Evolutionary conservation across 2,329 filamentous ascomycete genomes (phyloP).

Genomic region (Chaetomium olivaceum): DNA sequence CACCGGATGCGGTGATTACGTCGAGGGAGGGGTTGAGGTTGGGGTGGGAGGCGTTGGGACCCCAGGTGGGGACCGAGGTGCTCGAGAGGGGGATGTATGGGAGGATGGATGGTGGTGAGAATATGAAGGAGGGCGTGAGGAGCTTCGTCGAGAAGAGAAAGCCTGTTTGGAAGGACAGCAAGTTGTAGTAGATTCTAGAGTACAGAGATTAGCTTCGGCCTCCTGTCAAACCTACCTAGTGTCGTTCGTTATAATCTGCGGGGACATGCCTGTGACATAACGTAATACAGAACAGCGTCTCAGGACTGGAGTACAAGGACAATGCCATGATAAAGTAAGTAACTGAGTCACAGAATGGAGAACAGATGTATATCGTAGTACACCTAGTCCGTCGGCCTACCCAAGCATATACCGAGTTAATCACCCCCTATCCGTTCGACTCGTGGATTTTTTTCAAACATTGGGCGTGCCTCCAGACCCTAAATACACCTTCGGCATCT

Average conservation of each 20-base stretch:
- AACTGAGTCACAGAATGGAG: neutral
- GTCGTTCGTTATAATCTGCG: too few relatives aligned
- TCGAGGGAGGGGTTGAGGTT: slow-evolving; percentile 68
- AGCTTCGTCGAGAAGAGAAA: slow-evolving; percentile 77
- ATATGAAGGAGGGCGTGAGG: slow-evolving; percentile 71
- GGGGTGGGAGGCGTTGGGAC: slow-evolving; percentile 70
- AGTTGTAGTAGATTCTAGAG: slow-evolving; percentile 44
- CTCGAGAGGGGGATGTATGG: slow-evolving; percentile 60
- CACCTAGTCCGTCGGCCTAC: too few relatives aligned
- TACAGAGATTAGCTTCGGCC: neutral
- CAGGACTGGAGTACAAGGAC: neutral
- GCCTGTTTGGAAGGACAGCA: slow-evolving; percentile 67
- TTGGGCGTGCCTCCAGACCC: neutral
- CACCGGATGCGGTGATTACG: slow-evolving; percentile 74
- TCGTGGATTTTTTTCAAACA: neutral
- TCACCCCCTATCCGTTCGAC: too few relatives aligned
- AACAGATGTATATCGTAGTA: neutral
- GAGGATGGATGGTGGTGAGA: slow-evolving; percentile 65
- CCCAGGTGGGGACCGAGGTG: slow-evolving; percentile 61
- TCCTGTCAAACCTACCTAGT: too few relatives aligned
- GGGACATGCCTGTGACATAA: too few relatives aligned
- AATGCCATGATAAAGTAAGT: neutral
- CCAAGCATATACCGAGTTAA: too few relatives aligned
- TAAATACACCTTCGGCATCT: neutral
- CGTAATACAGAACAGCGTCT: too few relatives aligned